Evolutionary conservation across 2,329 filamentous ascomycete genomes (phyloP).

Genomic region (Colletotrichum somersetense): DNA sequence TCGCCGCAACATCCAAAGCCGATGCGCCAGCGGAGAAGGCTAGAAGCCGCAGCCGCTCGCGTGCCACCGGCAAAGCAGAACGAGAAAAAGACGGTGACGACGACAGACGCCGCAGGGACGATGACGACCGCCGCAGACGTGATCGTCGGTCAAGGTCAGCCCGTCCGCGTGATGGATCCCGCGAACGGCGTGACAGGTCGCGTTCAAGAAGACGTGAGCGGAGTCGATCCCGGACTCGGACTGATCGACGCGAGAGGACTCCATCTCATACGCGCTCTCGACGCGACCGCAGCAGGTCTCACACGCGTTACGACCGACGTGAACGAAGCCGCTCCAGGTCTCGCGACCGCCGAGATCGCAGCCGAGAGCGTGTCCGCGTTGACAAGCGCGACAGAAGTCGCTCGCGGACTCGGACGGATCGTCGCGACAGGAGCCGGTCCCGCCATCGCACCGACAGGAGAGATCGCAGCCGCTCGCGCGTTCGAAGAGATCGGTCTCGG

Average conservation of each 20-base stretch:
- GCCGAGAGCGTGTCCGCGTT: conserved; percentile 51
- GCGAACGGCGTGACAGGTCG: conserved; percentile 51
- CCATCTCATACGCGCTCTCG: conserved; percentile 52
- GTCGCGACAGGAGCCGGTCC: conserved; percentile 48
- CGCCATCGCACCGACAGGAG: conserved; percentile 45
- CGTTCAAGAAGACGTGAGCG: conserved; percentile 49
- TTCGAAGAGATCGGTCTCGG: conserved; percentile 41
- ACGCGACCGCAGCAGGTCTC: conserved; percentile 46
- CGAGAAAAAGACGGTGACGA: conserved; percentile 46
- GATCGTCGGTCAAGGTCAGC: conserved; percentile 57
- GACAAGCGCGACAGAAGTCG: conserved; percentile 52
- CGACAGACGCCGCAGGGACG: conserved; percentile 50
- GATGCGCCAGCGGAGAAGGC: conserved; percentile 26
- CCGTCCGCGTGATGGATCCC: conserved; percentile 51
- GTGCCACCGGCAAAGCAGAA: conserved; percentile 41
- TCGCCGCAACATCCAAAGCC: conserved; percentile 26
- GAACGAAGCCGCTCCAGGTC: conserved; percentile 50
- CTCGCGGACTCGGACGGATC: conserved; percentile 44
- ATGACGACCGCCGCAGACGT: conserved; percentile 49
- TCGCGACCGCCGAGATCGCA: conserved; percentile 49
- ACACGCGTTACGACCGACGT: conserved; percentile 51
- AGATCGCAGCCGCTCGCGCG: conserved; percentile 49
- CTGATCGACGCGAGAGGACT: conserved; percentile 53
- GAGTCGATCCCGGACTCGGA: conserved; percentile 49
- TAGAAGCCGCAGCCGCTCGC: conserved; percentile 48